These are phyloP conservation scores for Fusarium nematophilum DNA, from an alignment of 2,329 filamentous ascomycete species.

Conservation along the genomic window DNA sequence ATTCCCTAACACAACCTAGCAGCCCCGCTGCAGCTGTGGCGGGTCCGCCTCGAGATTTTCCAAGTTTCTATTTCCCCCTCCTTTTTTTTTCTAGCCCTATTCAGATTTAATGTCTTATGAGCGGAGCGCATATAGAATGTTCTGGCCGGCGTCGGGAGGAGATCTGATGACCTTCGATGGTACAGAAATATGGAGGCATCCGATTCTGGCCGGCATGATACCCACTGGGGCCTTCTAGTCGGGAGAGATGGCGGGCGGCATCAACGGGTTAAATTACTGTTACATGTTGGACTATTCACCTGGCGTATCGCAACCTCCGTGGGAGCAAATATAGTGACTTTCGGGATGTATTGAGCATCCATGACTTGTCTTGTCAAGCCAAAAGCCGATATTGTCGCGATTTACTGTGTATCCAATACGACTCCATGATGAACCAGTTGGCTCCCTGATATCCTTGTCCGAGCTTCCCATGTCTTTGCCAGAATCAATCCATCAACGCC, in stretches of 20 bases:
- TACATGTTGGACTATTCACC: constrained; percentile 19
- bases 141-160: constrained; percentile 32
- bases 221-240: constrained; percentile 23
- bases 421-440: neutral
- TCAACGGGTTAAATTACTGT: neutral
- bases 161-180: constrained; percentile 18
- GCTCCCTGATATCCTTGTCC: too few species aligned
- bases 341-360: neutral
- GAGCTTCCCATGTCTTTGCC: too few species aligned
- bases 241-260: neutral
- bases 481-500: constrained; percentile 31
- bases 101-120: constrained; percentile 39
- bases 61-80: constrained; percentile 4
- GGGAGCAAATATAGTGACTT: neutral
- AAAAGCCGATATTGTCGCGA: neutral
- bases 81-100: constrained; percentile 9
- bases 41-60: neutral
- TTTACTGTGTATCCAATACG: neutral
- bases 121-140: constrained; percentile 41
- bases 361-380: neutral
- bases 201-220: constrained; percentile 29
- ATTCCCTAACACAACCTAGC: too few species aligned
- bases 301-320: constrained; percentile 1
- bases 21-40: neutral
- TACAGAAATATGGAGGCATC: constrained; percentile 19